phyloP scores from a whole-genome alignment of 345 rosid species.

The Clausena lansium region DNA sequence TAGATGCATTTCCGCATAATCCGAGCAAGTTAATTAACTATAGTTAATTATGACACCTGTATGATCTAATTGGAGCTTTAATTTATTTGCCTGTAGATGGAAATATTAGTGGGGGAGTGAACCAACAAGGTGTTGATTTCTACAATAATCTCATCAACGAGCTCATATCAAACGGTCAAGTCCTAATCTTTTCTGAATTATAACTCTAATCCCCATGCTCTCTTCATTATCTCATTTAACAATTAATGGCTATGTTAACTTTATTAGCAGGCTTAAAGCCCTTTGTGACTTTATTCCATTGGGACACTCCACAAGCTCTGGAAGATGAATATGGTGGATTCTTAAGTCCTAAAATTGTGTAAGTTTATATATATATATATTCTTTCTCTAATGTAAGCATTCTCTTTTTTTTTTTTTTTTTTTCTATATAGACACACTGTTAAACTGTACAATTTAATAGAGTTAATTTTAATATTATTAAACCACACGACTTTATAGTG shows the following conservation, averaged over 20 bases:
- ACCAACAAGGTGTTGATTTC: constrained; percentile 27
- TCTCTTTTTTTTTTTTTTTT: too few species aligned
- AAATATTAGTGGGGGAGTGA: constrained; percentile 28
- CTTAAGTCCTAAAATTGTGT: constrained; percentile 43
- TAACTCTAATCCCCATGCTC: background rate
- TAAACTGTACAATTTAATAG: too few species aligned
- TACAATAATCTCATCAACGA: constrained; percentile 30
- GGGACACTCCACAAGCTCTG: constrained; percentile 63
- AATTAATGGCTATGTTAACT: too few species aligned
- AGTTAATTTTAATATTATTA: too few species aligned
- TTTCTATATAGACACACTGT: too few species aligned
- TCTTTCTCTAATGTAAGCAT: too few species aligned
- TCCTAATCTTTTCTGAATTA: background rate
- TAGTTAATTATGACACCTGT: background rate
- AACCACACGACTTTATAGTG: too few species aligned
- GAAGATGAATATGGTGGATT: constrained; percentile 63
- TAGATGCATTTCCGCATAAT: background rate
- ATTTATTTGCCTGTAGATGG: constrained; percentile 23
- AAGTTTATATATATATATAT: too few species aligned
- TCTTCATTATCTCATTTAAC: background rate
- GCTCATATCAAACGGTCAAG: constrained; percentile 22
- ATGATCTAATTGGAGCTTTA: background rate
- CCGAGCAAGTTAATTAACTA: background rate
- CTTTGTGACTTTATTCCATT: constrained; percentile 53
- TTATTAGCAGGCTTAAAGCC: constrained; percentile 42